phyloP scores from a whole-genome alignment of 108 stramenopile species.

The Skeletonema menzelii region DNA sequence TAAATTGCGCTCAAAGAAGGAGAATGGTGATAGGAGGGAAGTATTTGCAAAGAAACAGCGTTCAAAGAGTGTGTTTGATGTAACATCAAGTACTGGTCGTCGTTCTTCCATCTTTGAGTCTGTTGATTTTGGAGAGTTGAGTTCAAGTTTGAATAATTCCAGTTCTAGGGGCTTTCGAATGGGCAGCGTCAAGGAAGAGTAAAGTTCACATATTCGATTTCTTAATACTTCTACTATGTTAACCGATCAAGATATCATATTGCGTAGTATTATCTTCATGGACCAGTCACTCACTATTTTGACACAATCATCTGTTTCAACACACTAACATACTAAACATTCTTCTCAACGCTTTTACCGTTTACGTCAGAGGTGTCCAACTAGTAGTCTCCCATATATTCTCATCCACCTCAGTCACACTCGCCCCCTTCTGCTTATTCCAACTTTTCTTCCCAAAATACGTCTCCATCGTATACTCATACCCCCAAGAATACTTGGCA shows the following conservation, averaged over 20 bases:
- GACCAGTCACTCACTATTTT: background rate
- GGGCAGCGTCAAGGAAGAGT: no score
- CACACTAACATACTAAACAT: no score
- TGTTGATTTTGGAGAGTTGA: background rate
- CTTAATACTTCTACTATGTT: background rate
- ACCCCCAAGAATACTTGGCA: conserved; percentile 46
- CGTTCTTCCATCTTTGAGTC: conserved; percentile 12
- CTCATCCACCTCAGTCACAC: conserved; percentile 22
- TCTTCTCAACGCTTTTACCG: no score
- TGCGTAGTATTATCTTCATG: background rate
- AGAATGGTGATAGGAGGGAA: background rate
- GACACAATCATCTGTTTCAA: background rate
- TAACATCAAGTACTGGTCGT: background rate
- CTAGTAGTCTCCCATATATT: conserved; percentile 2
- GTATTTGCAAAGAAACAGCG: background rate
- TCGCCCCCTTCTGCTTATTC: conserved; percentile 27
- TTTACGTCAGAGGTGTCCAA: conserved; percentile 32
- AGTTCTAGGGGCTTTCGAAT: no score
- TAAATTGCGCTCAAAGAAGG: background rate
- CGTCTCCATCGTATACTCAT: conserved; percentile 34
- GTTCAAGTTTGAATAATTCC: background rate
- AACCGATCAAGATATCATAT: background rate
- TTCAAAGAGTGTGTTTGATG: background rate
- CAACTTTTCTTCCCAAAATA: conserved; percentile 36
- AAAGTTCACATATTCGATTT: background rate